Conservation (phyloP, 176 grass and related monocot genomes). For the Triticum turgidum region DNA sequence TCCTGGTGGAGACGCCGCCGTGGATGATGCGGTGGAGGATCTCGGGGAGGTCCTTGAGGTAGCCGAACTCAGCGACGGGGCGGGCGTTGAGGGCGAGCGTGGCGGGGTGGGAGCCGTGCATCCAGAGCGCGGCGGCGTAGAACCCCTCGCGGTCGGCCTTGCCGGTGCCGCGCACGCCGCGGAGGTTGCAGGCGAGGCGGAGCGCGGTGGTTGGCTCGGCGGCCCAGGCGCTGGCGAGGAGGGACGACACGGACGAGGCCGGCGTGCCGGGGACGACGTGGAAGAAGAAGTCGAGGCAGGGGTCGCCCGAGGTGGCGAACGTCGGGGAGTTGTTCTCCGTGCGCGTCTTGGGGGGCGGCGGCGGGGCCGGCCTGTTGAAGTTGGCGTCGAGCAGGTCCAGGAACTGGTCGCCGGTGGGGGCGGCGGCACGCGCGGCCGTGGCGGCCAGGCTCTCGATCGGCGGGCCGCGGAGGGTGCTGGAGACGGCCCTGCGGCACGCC, state of each 20-base stretch:
- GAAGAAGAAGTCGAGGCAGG: slow-evolving; percentile 78
- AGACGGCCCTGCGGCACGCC: neutral
- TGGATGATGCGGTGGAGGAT: slow-evolving; percentile 66
- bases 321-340: slow-evolving; percentile 53
- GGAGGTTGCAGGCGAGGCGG: slow-evolving; percentile 52
- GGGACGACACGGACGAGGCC: neutral
- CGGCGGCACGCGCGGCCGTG: too few species aligned
- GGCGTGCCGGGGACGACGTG: slow-evolving; percentile 44
- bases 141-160: slow-evolving; percentile 81
- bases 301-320: slow-evolving; percentile 41
- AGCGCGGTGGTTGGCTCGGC: slow-evolving; percentile 39
- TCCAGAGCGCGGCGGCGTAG: slow-evolving; percentile 69
- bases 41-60: slow-evolving; percentile 81
- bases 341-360: neutral
- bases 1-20: slow-evolving; percentile 18
- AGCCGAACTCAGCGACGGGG: slow-evolving; percentile 50
- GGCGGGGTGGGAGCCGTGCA: slow-evolving; percentile 56
- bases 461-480: slow-evolving; percentile 38
- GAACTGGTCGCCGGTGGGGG: neutral
- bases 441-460: neutral
- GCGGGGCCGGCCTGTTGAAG: neutral
- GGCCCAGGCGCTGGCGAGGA: slow-evolving; percentile 44
- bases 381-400: neutral
- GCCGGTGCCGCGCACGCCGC: slow-evolving; percentile 67
- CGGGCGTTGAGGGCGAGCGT: slow-evolving; percentile 69